Conservation (phyloP, 176 grass and related monocot genomes). For the Avena sativa region DNA sequence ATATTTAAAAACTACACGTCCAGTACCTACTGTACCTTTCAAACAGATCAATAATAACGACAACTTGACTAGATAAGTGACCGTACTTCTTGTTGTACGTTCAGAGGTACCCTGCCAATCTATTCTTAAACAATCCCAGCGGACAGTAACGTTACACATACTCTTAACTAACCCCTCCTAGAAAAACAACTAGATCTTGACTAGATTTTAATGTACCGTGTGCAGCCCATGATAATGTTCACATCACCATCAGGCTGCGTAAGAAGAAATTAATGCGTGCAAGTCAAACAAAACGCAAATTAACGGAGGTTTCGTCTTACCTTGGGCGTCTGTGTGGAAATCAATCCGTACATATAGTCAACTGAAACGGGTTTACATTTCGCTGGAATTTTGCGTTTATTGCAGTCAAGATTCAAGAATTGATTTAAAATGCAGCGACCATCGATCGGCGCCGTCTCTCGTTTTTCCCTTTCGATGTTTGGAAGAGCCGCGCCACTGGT, state of each 20-base stretch:
- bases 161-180: background rate
- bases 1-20: background rate
- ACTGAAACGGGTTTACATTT: background rate
- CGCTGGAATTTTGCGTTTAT: background rate
- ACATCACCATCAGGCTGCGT: background rate
- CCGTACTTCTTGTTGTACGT: slow-evolving; percentile 41
- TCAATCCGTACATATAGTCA: slow-evolving; percentile 19
- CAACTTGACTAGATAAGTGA: slow-evolving; percentile 38
- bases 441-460: background rate
- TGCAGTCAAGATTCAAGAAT: background rate
- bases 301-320: slow-evolving; percentile 24
- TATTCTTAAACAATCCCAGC: background rate
- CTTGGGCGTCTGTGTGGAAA: background rate
- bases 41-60: background rate
- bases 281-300: slow-evolving; percentile 22
- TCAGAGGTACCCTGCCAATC: background rate
- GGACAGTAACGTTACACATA: slow-evolving; percentile 4
- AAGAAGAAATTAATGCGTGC: background rate
- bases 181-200: background rate
- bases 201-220: background rate
- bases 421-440: background rate
- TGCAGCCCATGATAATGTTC: slow-evolving; percentile 9
- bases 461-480: background rate
- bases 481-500: background rate
- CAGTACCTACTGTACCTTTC: background rate